Evolutionary conservation across 345 rosid species (phyloP).

Genomic region (Melaleuca quinquenervia): DNA sequence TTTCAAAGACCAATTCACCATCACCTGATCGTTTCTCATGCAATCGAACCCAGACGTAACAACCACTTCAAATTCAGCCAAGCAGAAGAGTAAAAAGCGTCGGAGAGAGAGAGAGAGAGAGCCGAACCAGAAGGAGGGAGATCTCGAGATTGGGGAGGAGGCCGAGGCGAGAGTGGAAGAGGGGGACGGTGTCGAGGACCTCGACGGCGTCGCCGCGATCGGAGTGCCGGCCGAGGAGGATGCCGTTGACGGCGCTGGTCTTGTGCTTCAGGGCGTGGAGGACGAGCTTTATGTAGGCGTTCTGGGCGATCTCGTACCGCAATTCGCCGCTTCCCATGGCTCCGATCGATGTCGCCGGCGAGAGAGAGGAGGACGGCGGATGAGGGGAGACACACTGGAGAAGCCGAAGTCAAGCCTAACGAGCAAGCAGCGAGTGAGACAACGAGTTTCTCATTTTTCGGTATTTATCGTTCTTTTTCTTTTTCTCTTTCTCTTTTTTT

Average conservation of each 20-base stretch:
- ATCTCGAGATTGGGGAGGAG: slow-evolving; percentile 92
- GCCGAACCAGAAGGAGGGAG: slow-evolving; percentile 71
- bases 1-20: not conserved
- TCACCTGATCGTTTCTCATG: not conserved
- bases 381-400: not conserved
- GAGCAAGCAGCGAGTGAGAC: not conserved
- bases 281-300: slow-evolving; percentile 78
- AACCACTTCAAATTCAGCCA: not conserved
- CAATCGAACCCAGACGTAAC: not conserved
- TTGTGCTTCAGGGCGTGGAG: slow-evolving; percentile 78
- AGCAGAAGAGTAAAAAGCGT: not conserved
- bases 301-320: slow-evolving; percentile 68
- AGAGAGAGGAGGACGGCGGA: not conserved
- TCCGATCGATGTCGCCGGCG: not conserved
- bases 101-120: not conserved
- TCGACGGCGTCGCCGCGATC: slow-evolving; percentile 36
- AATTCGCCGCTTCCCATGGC: slow-evolving; percentile 40
- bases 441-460: too few species aligned
- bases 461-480: too few species aligned
- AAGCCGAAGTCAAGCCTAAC: not conserved
- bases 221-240: slow-evolving; percentile 55
- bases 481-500: too few species aligned
- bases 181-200: slow-evolving; percentile 82
- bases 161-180: slow-evolving; percentile 81
- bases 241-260: slow-evolving; percentile 80